These are phyloP conservation scores for Cladosporium cucumerinum DNA, from an alignment of 2,329 filamentous ascomycete genomes.

Conservation along the genomic window DNA sequence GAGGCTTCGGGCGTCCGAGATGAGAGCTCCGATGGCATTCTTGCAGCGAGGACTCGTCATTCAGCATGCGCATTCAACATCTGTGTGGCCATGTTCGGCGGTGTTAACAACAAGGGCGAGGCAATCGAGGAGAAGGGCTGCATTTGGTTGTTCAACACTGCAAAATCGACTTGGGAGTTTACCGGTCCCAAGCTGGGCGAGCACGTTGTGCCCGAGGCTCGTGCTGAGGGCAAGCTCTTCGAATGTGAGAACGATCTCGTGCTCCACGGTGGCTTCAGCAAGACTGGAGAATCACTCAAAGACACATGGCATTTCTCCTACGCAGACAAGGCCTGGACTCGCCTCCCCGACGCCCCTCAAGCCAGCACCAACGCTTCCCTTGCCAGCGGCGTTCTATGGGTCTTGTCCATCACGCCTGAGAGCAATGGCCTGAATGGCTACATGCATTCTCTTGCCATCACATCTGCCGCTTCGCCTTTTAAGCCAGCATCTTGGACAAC, in stretches of 20 bases:
- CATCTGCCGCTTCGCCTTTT: constrained; percentile 9
- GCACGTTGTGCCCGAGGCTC: constrained; percentile 28
- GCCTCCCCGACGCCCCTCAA: constrained; percentile 30
- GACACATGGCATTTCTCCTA: constrained; percentile 34
- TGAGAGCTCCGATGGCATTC: constrained; percentile 26
- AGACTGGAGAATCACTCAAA: constrained; percentile 24
- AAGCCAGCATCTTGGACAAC: constrained; percentile 36
- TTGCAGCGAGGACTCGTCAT: constrained; percentile 37
- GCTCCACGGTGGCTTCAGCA: constrained; percentile 29
- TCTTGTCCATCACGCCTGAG: constrained; percentile 37
- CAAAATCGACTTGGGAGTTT: constrained; percentile 30
- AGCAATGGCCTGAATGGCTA: constrained; percentile 27
- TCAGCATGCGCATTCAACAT: constrained; percentile 40
- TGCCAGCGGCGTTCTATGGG: constrained; percentile 38
- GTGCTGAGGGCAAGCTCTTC: constrained; percentile 29
- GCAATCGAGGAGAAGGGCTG: constrained; percentile 36
- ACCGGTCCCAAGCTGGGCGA: constrained; percentile 20
- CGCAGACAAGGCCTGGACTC: constrained; percentile 27
- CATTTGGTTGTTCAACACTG: constrained; percentile 42
- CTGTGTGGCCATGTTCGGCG: constrained; percentile 41
- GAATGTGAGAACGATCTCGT: constrained; percentile 30
- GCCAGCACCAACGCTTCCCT: constrained; percentile 36
- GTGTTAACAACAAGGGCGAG: constrained; percentile 32
- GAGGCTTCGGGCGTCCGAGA: constrained; percentile 2
- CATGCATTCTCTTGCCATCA: constrained; percentile 30